Percentiles rank a stretch among this genome's conserved stretches.
These are phyloP conservation scores for Suillus bovinus DNA, from an alignment of 768 basidiomycete species.

Conservation along the genomic window DNA sequence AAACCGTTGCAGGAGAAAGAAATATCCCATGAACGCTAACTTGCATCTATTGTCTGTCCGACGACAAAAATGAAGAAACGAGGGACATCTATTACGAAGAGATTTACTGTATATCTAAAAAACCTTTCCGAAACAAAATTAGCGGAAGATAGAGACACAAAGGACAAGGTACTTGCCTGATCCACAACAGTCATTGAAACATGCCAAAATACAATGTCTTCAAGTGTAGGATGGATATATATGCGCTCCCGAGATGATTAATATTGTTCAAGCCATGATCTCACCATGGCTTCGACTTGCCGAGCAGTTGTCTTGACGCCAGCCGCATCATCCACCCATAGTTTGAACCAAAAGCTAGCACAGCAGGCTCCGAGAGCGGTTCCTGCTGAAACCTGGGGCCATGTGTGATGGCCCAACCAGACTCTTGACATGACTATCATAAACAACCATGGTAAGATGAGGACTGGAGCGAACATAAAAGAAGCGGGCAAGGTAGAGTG, in stretches of 20 bases:
- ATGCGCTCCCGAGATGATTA: neutral
- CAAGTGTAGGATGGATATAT: neutral
- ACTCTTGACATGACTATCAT: conserved; percentile 64
- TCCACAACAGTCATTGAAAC: neutral
- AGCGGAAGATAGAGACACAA: neutral
- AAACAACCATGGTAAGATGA: conserved; percentile 56
- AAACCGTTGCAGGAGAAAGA: neutral
- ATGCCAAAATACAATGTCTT: neutral
- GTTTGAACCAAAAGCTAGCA: conserved; percentile 53
- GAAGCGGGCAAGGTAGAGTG: conserved; percentile 52
- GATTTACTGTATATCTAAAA: neutral
- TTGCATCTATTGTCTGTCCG: neutral
- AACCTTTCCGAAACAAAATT: neutral
- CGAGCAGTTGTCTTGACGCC: conserved; percentile 23
- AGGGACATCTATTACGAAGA: neutral
- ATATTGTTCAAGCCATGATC: neutral
- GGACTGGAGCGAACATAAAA: conserved; percentile 37
- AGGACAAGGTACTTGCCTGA: neutral
- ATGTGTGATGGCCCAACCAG: conserved; percentile 78
- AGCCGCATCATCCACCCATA: conserved; percentile 46
- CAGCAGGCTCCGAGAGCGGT: conserved; percentile 53
- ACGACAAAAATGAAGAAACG: neutral
- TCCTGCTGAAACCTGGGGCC: conserved; percentile 66
- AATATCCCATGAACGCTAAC: neutral
- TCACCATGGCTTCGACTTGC: conserved; percentile 14